Evolutionary conservation across 345 rosid genomes (phyloP), one percentile per base, ranked within the genome.

Genomic region (Heritiera fomes): DNA sequence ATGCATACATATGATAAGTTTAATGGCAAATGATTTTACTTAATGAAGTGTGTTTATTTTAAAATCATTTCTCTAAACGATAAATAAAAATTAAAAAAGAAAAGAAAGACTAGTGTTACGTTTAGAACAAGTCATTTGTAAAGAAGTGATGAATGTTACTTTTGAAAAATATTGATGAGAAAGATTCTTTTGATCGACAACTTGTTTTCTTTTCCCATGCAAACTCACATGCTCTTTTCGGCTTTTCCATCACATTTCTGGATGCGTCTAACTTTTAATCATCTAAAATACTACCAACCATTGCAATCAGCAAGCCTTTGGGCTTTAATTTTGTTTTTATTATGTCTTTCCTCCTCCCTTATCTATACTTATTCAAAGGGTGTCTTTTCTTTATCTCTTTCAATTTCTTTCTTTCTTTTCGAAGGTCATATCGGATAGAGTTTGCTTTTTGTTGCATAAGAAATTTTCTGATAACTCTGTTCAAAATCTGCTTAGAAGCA

Each of bases 81-180:
- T 7, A 3, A 13, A 47, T 7, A n/a, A 49, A 70, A 69, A 6
- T 6, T 6, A 47, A 49, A 47, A 28, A 47, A 13, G 43, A 34
- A 7, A 49, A 47, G 58, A 28, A 28, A 7, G 59, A 47, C 6
- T 15, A 8, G 13, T 32, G n/a, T 71, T 52, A 34, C 75, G 62
- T 72, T 72, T 34, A 53, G 53, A 17, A 53, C 63, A 72, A 52
- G 75, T 72, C 47, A 72, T 72, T 52, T 1, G 11, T 9, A 72
- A 53, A 72, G 75, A 38, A 72, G 61, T 64, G 62, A 53, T 34
- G 10, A 18, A 9, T 53, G 11, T 59, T n/a, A 34, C 64, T 56
- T 56, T 56, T 8, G 46, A 72, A 50, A 10, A 8, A 55, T 55
- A 53, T 61, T 34, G 76, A 72, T 34, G 62, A 18, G 76, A 55